Evolutionary conservation across 176 grass and related monocot species (phyloP), one percentile per base, ranked within the genome.

Genomic region (Olyra latifolia): DNA sequence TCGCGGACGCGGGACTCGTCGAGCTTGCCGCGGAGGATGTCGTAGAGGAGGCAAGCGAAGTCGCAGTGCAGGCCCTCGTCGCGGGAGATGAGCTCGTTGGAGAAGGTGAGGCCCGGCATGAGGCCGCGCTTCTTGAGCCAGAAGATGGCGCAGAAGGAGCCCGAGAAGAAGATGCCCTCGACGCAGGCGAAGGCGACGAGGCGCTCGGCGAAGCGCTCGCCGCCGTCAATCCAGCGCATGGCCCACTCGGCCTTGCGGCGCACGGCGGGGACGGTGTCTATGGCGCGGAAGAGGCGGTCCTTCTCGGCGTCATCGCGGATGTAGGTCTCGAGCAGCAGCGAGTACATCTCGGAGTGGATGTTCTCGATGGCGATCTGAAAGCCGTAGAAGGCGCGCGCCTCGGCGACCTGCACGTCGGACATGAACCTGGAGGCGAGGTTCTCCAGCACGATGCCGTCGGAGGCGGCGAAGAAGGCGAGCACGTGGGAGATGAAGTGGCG

Each of bases 341-440:
- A 94, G 71, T 98, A 98, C 69, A 92, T 98, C 85, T 98, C 95
- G 1, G 95, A 98, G 86, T 98, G 95, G 81, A 98, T 98, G 79
- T 95, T 98, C 83, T 98, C 95, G 58, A 98, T 94, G 73, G 95
- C 95, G 48, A 98, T 94, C 81, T 93, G 95, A 72, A 98, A 98
- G 3, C 92, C 95, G 76, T 98, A 98, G 74, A 98, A 98, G 50
- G 92, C 95, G 0, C 92, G 88, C 0, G 90, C 90, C 88, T 98
- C 95, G 15, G 92, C 85, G 13, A 95, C 82, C 77, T 95, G 95
- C 1, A 98, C 92, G 72, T 98, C 95, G 4, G 88, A 87, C 95
- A 95, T 98, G 90, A 98, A 98, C 3, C 92, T 78, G 10, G 78
- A 82, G 4, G 96, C 78, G 17, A 98, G 88, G 81, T 98, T 98